These are phyloP conservation scores for Xylariales sp. DNA, from an alignment of 2,329 filamentous ascomycete genomes.

Conservation along the genomic window DNA sequence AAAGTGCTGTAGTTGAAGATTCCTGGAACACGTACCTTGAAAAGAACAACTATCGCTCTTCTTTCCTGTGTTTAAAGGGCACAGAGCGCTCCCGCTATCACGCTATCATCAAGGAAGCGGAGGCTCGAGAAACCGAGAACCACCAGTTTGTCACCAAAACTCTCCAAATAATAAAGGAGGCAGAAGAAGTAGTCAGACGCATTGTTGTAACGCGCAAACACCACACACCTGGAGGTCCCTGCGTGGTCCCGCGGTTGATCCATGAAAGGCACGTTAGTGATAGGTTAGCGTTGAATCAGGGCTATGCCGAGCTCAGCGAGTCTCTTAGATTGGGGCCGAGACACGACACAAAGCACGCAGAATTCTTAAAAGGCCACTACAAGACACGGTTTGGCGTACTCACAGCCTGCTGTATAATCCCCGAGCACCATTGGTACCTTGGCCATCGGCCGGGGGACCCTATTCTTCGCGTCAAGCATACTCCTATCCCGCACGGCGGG, in stretches of 20 bases:
- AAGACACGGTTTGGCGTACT: slow-evolving; percentile 22
- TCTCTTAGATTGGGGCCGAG: background rate
- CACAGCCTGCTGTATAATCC: background rate
- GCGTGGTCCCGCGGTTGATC: too few relatives aligned
- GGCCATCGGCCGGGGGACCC: slow-evolving; percentile 35
- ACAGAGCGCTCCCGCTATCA: slow-evolving; percentile 31
- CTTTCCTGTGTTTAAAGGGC: slow-evolving; percentile 28
- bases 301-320: background rate
- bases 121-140: background rate
- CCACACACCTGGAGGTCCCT: background rate
- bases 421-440: slow-evolving; percentile 25
- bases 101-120: slow-evolving; percentile 21
- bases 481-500: background rate
- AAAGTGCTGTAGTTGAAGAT: background rate
- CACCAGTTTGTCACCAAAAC: background rate
- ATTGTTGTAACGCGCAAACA: background rate
- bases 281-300: background rate
- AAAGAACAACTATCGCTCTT: background rate
- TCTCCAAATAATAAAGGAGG: background rate
- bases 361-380: background rate
- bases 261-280: background rate
- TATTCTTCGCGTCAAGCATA: slow-evolving; percentile 21
- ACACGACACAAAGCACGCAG: background rate
- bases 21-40: slow-evolving; percentile 15
- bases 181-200: background rate